Evolutionary conservation across 2,329 filamentous ascomycete species (phyloP).

Genomic region (Akanthomyces dipterigenus): DNA sequence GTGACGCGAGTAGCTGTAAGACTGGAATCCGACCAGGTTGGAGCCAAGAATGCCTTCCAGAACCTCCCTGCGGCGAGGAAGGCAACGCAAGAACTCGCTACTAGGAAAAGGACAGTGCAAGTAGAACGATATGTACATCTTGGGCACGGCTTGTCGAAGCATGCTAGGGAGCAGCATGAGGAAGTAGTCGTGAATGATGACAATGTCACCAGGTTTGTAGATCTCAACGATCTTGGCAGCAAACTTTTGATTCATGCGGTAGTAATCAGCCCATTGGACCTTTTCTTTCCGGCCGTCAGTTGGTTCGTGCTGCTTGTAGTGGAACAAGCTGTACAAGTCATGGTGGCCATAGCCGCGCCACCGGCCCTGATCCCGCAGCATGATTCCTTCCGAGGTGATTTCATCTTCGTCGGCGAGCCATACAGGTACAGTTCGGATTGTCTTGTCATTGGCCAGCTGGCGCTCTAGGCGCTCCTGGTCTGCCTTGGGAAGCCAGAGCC

Average conservation of each 20-base stretch:
- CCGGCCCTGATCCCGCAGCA: slow-evolving; percentile 72
- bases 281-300: slow-evolving; percentile 77
- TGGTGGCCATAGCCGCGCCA: slow-evolving; percentile 91
- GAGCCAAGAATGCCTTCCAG: slow-evolving; percentile 83
- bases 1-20: slow-evolving; percentile 89
- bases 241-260: slow-evolving; percentile 86
- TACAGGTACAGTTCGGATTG: slow-evolving; percentile 75
- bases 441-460: slow-evolving; percentile 64
- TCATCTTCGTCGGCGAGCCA: slow-evolving; percentile 80
- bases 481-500: slow-evolving; percentile 61
- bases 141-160: slow-evolving; percentile 75
- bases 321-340: slow-evolving; percentile 86
- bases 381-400: slow-evolving; percentile 57
- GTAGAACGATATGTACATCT: slow-evolving; percentile 93
- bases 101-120: slow-evolving; percentile 92
- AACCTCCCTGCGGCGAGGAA: slow-evolving; percentile 82
- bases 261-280: slow-evolving; percentile 85
- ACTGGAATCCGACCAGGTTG: slow-evolving; percentile 93
- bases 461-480: slow-evolving; percentile 69
- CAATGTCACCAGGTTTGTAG: slow-evolving; percentile 88
- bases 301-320: slow-evolving; percentile 93
- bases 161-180: slow-evolving; percentile 84
- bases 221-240: slow-evolving; percentile 80
- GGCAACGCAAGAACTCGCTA: slow-evolving; percentile 87
- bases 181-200: slow-evolving; percentile 92